phyloP scores from a whole-genome alignment of 129 eudicot species.

The Chrysanthemum seticuspe region DNA sequence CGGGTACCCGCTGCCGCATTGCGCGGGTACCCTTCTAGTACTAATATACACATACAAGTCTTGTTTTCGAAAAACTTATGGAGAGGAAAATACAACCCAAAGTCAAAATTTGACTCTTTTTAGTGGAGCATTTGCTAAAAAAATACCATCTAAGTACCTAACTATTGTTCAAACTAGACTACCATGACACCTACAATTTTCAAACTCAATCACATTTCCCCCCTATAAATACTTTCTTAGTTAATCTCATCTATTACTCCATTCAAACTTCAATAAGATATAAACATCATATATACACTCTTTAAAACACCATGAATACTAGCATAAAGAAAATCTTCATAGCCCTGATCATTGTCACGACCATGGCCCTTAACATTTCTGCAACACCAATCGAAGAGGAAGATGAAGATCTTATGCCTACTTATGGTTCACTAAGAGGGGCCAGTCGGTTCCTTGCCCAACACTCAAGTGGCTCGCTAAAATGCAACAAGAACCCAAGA shows the following conservation, averaged over 20 bases:
- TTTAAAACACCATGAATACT: constrained; percentile 19
- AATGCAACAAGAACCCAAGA: constrained; percentile 61
- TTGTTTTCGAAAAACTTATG: too few species aligned
- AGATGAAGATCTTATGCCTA: constrained; percentile 24
- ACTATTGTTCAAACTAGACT: constrained; percentile 20
- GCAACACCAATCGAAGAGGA: constrained; percentile 26
- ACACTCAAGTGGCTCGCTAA: constrained; percentile 23
- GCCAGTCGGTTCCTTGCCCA: constrained; percentile 40
- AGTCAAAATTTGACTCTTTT: constrained; percentile 23
- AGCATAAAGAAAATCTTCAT: constrained; percentile 15
- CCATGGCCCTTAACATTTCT: constrained; percentile 31
- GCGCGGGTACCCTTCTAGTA: too few species aligned
- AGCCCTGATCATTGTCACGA: constrained; percentile 29
- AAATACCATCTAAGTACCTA: constrained; percentile 36
- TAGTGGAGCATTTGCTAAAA: constrained; percentile 31
- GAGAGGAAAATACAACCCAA: not conserved
- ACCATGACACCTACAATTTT: constrained; percentile 3
- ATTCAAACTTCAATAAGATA: not conserved
- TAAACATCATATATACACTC: constrained; percentile 1
- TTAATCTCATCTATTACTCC: not conserved
- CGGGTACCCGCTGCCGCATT: too few species aligned
- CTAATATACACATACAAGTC: too few species aligned
- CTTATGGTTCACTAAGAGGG: constrained; percentile 36
- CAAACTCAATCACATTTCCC: not conserved
- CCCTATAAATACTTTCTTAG: too few species aligned